These are phyloP conservation scores for Stephanodiscus triporus DNA, from an alignment of 108 stramenopile species.

Conservation along the genomic window DNA sequence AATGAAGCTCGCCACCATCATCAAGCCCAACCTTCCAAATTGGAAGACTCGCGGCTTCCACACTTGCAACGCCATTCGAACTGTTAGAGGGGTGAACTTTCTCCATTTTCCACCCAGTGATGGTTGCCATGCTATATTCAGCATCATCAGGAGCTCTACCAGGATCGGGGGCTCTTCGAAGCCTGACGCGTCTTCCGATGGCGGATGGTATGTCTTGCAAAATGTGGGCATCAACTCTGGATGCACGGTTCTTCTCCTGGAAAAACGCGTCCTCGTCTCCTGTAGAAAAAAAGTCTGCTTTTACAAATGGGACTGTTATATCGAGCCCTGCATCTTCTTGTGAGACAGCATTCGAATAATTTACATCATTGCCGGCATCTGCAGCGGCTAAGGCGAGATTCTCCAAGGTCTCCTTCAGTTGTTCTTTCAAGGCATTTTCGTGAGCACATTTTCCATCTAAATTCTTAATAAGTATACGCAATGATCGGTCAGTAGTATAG, in stretches of 20 bases:
- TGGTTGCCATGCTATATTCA: constrained; percentile 67
- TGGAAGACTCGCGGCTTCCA: constrained; percentile 42
- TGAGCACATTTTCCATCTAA: constrained; percentile 66
- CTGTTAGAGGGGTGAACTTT: constrained; percentile 29
- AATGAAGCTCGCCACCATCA: constrained; percentile 57
- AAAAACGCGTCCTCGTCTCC: constrained; percentile 47
- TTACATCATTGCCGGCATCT: constrained; percentile 11
- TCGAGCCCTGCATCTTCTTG: constrained; percentile 41
- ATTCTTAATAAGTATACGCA: constrained; percentile 71
- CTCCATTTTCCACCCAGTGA: constrained; percentile 67
- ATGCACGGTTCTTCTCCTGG: constrained; percentile 17
- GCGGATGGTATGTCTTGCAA: constrained; percentile 56
- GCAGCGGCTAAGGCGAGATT: constrained; percentile 43
- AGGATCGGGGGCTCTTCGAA: constrained; percentile 63
- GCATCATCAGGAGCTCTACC: constrained; percentile 63
- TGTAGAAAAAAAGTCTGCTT: constrained; percentile 15
- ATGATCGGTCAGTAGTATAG: constrained; percentile 71
- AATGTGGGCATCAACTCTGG: constrained; percentile 27
- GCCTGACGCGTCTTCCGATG: constrained; percentile 68
- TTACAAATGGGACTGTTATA: constrained; percentile 7
- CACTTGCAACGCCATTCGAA: constrained; percentile 23
- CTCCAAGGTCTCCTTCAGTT: constrained; percentile 79
- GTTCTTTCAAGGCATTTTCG: constrained; percentile 71
- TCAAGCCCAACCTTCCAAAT: constrained; percentile 61
- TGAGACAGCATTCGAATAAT: constrained; percentile 13